Evolutionary conservation across 1,139 yeast species (phyloP), one percentile per base, ranked within the genome.

Genomic region (Zygosaccharomyces pseudobailii): DNA sequence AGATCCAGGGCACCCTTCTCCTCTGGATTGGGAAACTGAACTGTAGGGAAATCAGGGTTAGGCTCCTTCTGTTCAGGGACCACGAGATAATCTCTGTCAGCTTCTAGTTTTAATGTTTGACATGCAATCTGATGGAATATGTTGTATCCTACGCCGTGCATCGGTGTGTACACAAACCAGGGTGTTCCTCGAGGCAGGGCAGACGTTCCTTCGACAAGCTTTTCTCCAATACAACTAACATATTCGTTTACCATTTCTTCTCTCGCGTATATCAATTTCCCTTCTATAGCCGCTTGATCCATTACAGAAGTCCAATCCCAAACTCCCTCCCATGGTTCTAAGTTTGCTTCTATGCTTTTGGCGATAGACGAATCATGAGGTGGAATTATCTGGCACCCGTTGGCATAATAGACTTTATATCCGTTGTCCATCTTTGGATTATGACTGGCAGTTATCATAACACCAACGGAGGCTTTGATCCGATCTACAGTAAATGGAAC

Each of bases 391-490:
- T 92, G 97, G 65, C 97, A 90, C 5, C 97, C 97, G 61, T 92
- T 92, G 13, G 76, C 73, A 79, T 94, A 88, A 70, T 92, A 90
- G 0, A 92, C 97, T 62, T 92, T 92, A 69, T 88, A 92, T 0
- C 98, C 98, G 61, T 92, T 92, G 63, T 90, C 97, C 54, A 75
- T 73, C 10, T 92, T 94, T 0, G 97, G 97, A 61, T 92, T 92
- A 66, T 92, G 98, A 46, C 96, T 87, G 0, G 98, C 97, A 0
- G 98, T 92, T 40, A 92, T 80, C 97, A 92, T 92, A 2, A 92
- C 86, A 31, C 97, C 98, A 43, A 83, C 88, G 0, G 82, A 71
- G 0, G 96, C 89, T 0, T 69, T 57, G 49, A 71, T 74, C 33
- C 71, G 62, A 55, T 85, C 87, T 25, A 92, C 84, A 0, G 87